Base-by-base conservation (phyloP, 2,329 filamentous ascomycete genomes). In the Monosporascus sp. region DNA sequence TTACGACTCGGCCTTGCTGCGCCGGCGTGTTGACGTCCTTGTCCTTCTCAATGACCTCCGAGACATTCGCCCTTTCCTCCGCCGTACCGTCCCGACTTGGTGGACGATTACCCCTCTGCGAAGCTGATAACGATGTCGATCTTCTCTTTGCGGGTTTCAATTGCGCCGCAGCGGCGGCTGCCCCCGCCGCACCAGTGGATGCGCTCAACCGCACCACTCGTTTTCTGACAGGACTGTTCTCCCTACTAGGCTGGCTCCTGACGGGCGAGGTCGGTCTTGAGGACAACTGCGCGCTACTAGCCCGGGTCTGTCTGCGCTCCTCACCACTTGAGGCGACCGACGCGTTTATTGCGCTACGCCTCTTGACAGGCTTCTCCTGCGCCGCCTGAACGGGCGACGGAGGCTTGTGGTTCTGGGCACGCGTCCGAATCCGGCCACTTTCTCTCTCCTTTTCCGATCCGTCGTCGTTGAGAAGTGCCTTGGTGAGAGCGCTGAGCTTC, bases 401-500 rank as follows among this genome's bases (percentile, higher is more conserved):
- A 2, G 72, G 66, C 14, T 70, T 68, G 26, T 69, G 71, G 59
- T 67, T 55, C 75, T 76, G 53, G 73, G 73, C 57, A 75, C 76
- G 58, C 61, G 72, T 66, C 73, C 75, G 31, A 80, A 80, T 24
- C 48, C 66, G 64, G 40, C 58, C 56, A 52, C 61, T 56, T 67
- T 64, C 70, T 40, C 75, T 72, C 52, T 78, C 76, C 48, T 63
- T 69, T 57, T 77, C 75, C 8, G 82, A 78, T 3, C 78, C 75
- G 44, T 81, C 81, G 55, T 86, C 83, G 53, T 84, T 82, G 24
- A 97, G 78, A 17, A 97, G 78, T 20, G 91, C 92, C 67, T 94
- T 93, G 48, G 93, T 96, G 60, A 94, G 82, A 63, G 92, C 91
- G 68, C 91, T 97, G 68, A 97, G 88, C 74, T 94, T 95, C 83